Percentiles rank a stretch among this genome's conserved stretches.
Conservation (phyloP, 1,139 yeast species). For the Debaryomyces sp. region DNA sequence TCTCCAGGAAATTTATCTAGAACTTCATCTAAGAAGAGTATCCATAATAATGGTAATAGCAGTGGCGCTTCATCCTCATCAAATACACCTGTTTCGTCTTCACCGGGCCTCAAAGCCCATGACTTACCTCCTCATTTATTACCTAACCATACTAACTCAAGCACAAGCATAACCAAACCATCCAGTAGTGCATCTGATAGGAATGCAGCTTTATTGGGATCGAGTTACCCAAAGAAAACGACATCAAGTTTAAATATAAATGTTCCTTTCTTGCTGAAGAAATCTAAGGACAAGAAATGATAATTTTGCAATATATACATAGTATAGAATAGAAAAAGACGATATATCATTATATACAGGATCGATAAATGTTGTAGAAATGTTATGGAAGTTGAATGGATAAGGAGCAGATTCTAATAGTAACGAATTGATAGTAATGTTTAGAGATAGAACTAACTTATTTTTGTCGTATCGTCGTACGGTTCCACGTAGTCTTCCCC, state of each 20-base stretch:
- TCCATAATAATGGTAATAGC: slow-evolving; percentile 4
- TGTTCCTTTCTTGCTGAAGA: slow-evolving; percentile 30
- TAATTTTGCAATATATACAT: slow-evolving; percentile 1
- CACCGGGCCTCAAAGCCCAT: slow-evolving; percentile 13
- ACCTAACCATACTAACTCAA: slow-evolving; percentile 4
- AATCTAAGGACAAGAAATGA: slow-evolving; percentile 22
- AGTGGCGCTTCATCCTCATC: slow-evolving; percentile 8
- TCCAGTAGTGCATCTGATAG: slow-evolving; percentile 40
- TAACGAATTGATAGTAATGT: slow-evolving; percentile 41
- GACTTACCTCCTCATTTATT: slow-evolving; percentile 12
- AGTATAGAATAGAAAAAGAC: background rate
- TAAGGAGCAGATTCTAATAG: background rate
- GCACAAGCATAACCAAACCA: slow-evolving; percentile 21
- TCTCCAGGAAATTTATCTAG: slow-evolving; percentile 11
- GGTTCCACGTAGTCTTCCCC: slow-evolving; percentile 48
- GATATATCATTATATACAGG: slow-evolving; percentile 8
- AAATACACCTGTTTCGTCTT: slow-evolving; percentile 12
- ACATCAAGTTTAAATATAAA: slow-evolving; percentile 31
- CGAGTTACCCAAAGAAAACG: slow-evolving; percentile 22
- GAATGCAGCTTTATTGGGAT: slow-evolving; percentile 21
- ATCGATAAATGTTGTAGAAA: background rate
- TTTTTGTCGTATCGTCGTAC: slow-evolving; percentile 74
- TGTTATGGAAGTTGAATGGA: background rate
- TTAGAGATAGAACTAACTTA: slow-evolving; percentile 73
- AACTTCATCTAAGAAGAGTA: slow-evolving; percentile 15